Evolutionary conservation across 2,329 filamentous ascomycete species (phyloP).

Genomic region (Cercospora brassicicola): DNA sequence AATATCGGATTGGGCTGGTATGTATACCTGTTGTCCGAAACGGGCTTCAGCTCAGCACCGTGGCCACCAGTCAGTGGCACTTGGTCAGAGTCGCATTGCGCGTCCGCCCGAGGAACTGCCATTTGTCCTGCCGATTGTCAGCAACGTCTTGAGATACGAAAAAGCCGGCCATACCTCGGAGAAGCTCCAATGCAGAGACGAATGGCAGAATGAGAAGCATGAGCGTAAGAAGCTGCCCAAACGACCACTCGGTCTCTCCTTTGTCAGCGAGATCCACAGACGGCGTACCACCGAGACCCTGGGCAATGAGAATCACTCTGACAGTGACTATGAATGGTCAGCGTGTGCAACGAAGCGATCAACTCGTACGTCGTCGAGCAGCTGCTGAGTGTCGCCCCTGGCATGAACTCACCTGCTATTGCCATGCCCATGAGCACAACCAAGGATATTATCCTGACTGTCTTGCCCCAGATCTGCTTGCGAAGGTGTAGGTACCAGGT

Average conservation of each 20-base stretch:
- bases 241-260: constrained; percentile 61
- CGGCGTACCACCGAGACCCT: constrained; percentile 60
- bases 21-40: constrained; percentile 16
- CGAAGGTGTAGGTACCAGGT: constrained; percentile 66
- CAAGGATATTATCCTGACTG: constrained; percentile 56
- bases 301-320: constrained; percentile 58
- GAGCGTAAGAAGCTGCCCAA: constrained; percentile 62
- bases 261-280: constrained; percentile 53
- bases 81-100: constrained; percentile 21
- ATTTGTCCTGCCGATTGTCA: constrained; percentile 24
- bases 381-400: not conserved
- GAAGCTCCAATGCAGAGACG: constrained; percentile 61
- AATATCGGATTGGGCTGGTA: constrained; percentile 26
- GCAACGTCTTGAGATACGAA: not conserved
- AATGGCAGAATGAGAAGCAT: constrained; percentile 61
- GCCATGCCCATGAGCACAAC: constrained; percentile 55
- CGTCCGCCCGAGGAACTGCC: constrained; percentile 22
- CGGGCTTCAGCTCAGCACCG: constrained; percentile 14
- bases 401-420: constrained; percentile 46
- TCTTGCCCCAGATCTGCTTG: constrained; percentile 55
- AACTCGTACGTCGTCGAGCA: not conserved
- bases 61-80: constrained; percentile 22
- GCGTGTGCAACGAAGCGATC: not conserved
- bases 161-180: constrained; percentile 48
- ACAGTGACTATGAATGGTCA: constrained; percentile 44